phyloP scores from a whole-genome alignment of 305 asterid genomes.

The Fraxinus nigra region DNA sequence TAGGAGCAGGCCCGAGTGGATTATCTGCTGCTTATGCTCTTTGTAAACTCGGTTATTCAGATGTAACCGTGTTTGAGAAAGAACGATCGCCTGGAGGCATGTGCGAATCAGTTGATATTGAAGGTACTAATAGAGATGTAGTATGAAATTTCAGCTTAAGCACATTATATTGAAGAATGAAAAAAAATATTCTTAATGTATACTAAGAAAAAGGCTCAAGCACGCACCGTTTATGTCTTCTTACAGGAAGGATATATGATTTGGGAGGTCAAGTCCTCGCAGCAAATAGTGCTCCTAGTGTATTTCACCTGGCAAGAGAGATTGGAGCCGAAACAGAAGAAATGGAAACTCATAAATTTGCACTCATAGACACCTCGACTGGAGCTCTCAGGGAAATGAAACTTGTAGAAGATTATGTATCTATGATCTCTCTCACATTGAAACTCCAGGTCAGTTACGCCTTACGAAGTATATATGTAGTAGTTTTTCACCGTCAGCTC shows the following conservation, averaged over 20 bases:
- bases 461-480: neutral
- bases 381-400: constrained; percentile 66
- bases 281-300: constrained; percentile 78
- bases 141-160: neutral
- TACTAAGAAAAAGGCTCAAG: neutral
- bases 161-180: neutral
- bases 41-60: constrained; percentile 48
- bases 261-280: constrained; percentile 94
- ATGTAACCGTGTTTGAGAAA: constrained; percentile 56
- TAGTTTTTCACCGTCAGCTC: neutral
- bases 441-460: constrained; percentile 62
- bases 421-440: constrained; percentile 67
- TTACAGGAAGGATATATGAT: constrained; percentile 68
- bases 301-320: constrained; percentile 70
- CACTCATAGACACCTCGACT: constrained; percentile 52
- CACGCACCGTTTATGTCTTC: constrained; percentile 1
- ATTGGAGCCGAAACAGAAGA: constrained; percentile 69
- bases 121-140: constrained; percentile 34
- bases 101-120: constrained; percentile 67
- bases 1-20: constrained; percentile 77
- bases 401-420: constrained; percentile 72
- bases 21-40: constrained; percentile 72
- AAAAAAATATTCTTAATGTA: neutral
- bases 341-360: constrained; percentile 68
- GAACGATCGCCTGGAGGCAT: constrained; percentile 56